Percentiles rank a stretch among this genome's conserved stretches.
These are phyloP conservation scores for Oryza longistaminata DNA, from an alignment of 176 grass and related monocot genomes.

Conservation along the genomic window DNA sequence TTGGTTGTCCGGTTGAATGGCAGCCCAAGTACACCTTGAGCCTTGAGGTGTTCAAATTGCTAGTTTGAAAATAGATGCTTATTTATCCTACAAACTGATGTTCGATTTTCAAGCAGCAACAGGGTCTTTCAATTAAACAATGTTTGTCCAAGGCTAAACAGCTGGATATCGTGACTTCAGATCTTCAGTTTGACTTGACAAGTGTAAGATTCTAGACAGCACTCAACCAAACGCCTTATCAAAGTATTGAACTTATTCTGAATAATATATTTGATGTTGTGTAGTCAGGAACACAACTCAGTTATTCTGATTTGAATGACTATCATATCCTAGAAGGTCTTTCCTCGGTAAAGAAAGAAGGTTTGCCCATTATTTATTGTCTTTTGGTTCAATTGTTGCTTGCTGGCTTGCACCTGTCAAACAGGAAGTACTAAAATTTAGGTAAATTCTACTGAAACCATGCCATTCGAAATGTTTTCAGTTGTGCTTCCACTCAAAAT, in stretches of 20 bases:
- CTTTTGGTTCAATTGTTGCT: constrained; percentile 22
- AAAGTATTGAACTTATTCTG: constrained; percentile 11
- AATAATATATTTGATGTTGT: constrained; percentile 6
- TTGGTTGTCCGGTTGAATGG: constrained; percentile 19
- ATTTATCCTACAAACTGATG: constrained; percentile 27
- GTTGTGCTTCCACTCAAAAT: constrained; percentile 38
- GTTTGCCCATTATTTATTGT: constrained; percentile 28
- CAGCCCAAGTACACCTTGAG: constrained; percentile 18
- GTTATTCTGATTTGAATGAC: constrained; percentile 28
- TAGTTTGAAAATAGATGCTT: constrained; percentile 24
- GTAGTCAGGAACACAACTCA: constrained; percentile 38
- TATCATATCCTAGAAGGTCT: constrained; percentile 29
- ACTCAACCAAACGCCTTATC: constrained; percentile 26
- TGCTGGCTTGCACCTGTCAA: neutral
- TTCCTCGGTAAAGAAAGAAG: constrained; percentile 34
- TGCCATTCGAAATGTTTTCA: neutral
- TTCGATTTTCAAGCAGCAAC: constrained; percentile 38
- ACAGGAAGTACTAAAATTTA: constrained; percentile 10
- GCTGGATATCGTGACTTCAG: constrained; percentile 27
- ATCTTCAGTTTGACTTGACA: constrained; percentile 30
- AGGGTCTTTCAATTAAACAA: constrained; percentile 45
- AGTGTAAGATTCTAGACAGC: constrained; percentile 49
- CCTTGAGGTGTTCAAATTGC: neutral
- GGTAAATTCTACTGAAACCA: neutral
- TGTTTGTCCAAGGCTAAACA: constrained; percentile 40